Conservation (phyloP, 1,284 basidiomycete genomes). For the Ustilago shanxiensis region DNA sequence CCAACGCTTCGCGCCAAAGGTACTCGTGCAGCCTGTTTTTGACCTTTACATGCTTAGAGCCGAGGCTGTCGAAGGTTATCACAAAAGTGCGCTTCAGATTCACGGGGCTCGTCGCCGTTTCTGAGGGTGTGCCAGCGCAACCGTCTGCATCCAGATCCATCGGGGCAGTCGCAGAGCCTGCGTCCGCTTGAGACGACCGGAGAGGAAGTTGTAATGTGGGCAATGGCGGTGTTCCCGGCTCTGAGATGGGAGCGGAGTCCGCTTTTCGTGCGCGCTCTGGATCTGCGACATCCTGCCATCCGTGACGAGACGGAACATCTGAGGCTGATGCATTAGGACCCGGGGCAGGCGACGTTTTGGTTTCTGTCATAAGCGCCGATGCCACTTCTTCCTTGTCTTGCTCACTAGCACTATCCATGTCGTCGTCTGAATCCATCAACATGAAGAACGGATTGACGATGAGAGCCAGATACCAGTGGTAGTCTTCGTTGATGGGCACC, state of each 20-base stretch:
- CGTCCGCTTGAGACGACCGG: neutral
- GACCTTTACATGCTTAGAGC: constrained; percentile 78
- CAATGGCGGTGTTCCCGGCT: constrained; percentile 19
- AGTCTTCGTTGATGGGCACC: constrained; percentile 94
- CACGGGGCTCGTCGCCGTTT: neutral
- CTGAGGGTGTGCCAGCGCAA: constrained; percentile 8
- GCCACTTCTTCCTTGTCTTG: constrained; percentile 33
- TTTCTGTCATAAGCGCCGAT: neutral
- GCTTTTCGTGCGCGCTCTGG: neutral
- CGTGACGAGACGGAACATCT: neutral
- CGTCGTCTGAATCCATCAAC: constrained; percentile 12
- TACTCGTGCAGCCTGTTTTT: constrained; percentile 78
- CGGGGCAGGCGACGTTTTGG: neutral
- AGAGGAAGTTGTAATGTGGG: constrained; percentile 7
- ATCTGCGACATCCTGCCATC: neutral
- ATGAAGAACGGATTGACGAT: constrained; percentile 81
- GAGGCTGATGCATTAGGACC: neutral
- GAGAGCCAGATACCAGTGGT: constrained; percentile 97
- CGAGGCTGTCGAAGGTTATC: constrained; percentile 81
- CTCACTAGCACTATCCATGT: constrained; percentile 18
- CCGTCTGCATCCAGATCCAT: constrained; percentile 19
- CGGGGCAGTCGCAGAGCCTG: constrained; percentile 1
- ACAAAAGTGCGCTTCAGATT: constrained; percentile 43
- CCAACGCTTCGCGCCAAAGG: constrained; percentile 81
- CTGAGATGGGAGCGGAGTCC: neutral